Evolutionary conservation across 306 rosid genomes (phyloP).

Genomic region (Acacia acuminata): DNA sequence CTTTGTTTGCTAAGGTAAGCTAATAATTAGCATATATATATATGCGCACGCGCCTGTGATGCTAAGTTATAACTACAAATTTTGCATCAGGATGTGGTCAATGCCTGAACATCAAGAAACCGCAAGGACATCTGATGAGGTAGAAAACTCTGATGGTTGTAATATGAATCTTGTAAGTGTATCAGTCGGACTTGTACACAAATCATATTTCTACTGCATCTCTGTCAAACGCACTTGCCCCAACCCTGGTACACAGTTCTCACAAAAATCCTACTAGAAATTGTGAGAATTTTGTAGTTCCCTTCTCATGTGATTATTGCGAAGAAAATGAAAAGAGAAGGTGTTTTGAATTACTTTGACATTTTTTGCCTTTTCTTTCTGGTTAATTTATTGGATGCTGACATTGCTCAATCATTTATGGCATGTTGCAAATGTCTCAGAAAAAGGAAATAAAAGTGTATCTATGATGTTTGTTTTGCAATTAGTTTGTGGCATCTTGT

Average conservation of each 20-base stretch:
- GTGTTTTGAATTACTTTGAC: background rate
- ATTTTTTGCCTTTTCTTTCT: background rate
- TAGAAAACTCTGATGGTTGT: slow-evolving; percentile 48
- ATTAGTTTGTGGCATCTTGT: background rate
- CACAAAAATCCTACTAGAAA: slow-evolving; percentile 1
- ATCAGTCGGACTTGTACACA: background rate
- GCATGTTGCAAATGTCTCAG: background rate
- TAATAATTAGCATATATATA: slow-evolving; percentile 8
- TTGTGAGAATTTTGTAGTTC: slow-evolving; percentile 4
- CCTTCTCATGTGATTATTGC: background rate
- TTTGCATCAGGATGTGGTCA: slow-evolving; percentile 69
- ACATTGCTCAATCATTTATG: background rate
- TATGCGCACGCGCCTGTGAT: background rate
- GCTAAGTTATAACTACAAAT: slow-evolving; percentile 19
- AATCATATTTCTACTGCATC: background rate
- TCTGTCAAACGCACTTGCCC: background rate
- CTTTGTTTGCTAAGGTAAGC: slow-evolving; percentile 24
- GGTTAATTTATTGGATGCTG: slow-evolving; percentile 2
- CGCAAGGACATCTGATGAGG: slow-evolving; percentile 46
- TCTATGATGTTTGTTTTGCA: background rate
- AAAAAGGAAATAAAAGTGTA: background rate
- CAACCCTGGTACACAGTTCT: background rate
- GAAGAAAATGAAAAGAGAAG: background rate
- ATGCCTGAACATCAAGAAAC: slow-evolving; percentile 53
- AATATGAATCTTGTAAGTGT: slow-evolving; percentile 63